phyloP scores from a whole-genome alignment of 2,329 filamentous ascomycete genomes.

The Epichloe festucae region DNA sequence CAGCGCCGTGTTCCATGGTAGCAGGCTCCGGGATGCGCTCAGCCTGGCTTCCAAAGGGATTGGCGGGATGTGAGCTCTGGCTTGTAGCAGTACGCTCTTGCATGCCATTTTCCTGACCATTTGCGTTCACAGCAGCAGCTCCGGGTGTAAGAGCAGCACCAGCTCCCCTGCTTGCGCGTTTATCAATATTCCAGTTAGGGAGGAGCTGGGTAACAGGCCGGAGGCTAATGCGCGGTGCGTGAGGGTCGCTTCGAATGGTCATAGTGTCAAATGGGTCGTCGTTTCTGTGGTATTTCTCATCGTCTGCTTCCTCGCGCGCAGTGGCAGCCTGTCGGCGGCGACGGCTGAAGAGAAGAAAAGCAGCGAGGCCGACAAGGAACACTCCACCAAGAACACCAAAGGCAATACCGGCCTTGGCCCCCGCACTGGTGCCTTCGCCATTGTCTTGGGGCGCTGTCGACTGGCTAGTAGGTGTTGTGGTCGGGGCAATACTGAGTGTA shows the following conservation, averaged over 20 bases:
- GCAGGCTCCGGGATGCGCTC: conserved; percentile 35
- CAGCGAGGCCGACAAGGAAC: conserved; percentile 49
- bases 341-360: conserved; percentile 58
- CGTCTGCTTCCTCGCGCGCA: conserved; percentile 34
- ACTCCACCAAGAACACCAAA: conserved; percentile 66
- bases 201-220: conserved; percentile 76
- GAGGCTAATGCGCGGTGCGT: conserved; percentile 71
- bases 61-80: conserved; percentile 40
- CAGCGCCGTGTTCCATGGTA: conserved; percentile 17
- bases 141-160: conserved; percentile 25
- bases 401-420: conserved; percentile 65
- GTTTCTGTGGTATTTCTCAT: conserved; percentile 49
- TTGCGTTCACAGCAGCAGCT: conserved; percentile 6
- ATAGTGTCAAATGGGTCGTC: conserved; percentile 8
- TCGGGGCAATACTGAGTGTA: conserved; percentile 10
- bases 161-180: conserved; percentile 36
- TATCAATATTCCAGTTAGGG: conserved; percentile 43
- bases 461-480: conserved; percentile 10
- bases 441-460: conserved; percentile 1
- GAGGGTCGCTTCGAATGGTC: conserved; percentile 18
- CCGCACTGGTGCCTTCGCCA: conserved; percentile 18
- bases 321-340: conserved; percentile 53
- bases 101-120: conserved; percentile 21
- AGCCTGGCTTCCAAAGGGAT: conserved; percentile 58
- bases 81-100: conserved; percentile 37